phyloP scores from a whole-genome alignment of 2,329 filamentous ascomycete species.

The Cladosporium colombiae region DNA sequence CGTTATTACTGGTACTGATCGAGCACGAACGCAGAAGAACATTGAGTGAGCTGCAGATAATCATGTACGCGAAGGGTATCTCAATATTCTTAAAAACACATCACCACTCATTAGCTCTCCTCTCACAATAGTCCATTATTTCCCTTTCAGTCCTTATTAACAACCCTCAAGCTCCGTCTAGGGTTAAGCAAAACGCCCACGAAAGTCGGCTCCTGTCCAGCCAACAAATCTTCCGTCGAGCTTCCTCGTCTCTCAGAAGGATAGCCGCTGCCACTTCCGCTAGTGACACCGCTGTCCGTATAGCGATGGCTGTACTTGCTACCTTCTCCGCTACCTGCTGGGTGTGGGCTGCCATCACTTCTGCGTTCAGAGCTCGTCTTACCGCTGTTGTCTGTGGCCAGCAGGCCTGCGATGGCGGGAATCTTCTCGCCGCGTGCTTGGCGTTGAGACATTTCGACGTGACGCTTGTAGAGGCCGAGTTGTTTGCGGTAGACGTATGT shows the following conservation, averaged over 20 bases:
- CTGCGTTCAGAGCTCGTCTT: constrained; percentile 26
- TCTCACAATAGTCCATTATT: too few species aligned
- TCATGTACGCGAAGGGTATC: constrained; percentile 17
- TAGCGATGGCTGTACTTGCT: constrained; percentile 23
- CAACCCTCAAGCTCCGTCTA: constrained; percentile 66
- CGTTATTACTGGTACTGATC: too few species aligned
- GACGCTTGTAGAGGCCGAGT: constrained; percentile 67
- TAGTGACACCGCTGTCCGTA: constrained; percentile 26
- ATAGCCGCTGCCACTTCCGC: constrained; percentile 31
- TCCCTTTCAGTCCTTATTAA: constrained; percentile 58
- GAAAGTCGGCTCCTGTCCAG: constrained; percentile 68
- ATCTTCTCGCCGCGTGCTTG: constrained; percentile 48
- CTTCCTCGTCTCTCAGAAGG: constrained; percentile 42
- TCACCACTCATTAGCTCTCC: background rate
- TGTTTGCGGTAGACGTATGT: constrained; percentile 73
- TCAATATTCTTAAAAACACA: constrained; percentile 5
- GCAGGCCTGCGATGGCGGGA: constrained; percentile 33
- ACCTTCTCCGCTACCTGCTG: constrained; percentile 29
- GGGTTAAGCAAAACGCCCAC: constrained; percentile 67
- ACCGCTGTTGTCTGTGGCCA: constrained; percentile 28
- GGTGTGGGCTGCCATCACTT: constrained; percentile 29
- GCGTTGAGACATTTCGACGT: constrained; percentile 65
- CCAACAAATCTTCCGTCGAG: constrained; percentile 57
- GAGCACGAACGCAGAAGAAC: too few species aligned
- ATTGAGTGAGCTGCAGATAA: background rate